Evolutionary conservation across 805 yeast species (phyloP).

Genomic region (Wickerhamomyces chaumierensis): DNA sequence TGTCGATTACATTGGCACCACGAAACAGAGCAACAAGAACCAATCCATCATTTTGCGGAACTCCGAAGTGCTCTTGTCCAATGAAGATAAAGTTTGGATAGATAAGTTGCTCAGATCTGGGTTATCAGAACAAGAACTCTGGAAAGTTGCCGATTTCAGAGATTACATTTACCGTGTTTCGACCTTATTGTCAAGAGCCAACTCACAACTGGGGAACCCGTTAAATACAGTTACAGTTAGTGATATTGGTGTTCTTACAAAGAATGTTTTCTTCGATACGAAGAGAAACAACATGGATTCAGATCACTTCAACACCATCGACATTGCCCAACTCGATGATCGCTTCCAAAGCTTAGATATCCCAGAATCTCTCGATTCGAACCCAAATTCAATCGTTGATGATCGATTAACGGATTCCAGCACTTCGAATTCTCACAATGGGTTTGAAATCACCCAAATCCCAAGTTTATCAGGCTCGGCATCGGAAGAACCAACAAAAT

Average conservation of each 20-base stretch:
- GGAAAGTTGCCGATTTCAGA: slow-evolving; percentile 71
- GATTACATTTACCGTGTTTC: slow-evolving; percentile 57
- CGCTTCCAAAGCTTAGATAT: neutral
- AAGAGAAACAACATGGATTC: slow-evolving; percentile 7
- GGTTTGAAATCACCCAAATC: neutral
- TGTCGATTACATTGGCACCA: neutral
- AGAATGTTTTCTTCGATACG: slow-evolving; percentile 41
- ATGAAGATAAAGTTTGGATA: slow-evolving; percentile 66
- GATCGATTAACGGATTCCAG: slow-evolving; percentile 4
- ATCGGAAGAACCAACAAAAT: slow-evolving; percentile 16
- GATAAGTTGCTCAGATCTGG: slow-evolving; percentile 65
- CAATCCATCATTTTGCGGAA: slow-evolving; percentile 27
- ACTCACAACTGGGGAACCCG: slow-evolving; percentile 7
- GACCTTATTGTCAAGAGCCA: slow-evolving; percentile 25
- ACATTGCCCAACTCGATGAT: slow-evolving; percentile 1
- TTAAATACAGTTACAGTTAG: slow-evolving; percentile 16
- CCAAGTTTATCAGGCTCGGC: slow-evolving; percentile 3
- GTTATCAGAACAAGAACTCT: slow-evolving; percentile 54
- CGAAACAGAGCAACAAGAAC: slow-evolving; percentile 2
- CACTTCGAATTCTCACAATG: neutral
- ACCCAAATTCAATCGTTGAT: slow-evolving; percentile 5
- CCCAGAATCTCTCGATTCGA: slow-evolving; percentile 5
- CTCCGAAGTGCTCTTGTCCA: slow-evolving; percentile 40
- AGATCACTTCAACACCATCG: slow-evolving; percentile 5
- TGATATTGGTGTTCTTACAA: slow-evolving; percentile 31